phyloP scores from a whole-genome alignment of 139 green algal genomes.

The Chlorella sp. region DNA sequence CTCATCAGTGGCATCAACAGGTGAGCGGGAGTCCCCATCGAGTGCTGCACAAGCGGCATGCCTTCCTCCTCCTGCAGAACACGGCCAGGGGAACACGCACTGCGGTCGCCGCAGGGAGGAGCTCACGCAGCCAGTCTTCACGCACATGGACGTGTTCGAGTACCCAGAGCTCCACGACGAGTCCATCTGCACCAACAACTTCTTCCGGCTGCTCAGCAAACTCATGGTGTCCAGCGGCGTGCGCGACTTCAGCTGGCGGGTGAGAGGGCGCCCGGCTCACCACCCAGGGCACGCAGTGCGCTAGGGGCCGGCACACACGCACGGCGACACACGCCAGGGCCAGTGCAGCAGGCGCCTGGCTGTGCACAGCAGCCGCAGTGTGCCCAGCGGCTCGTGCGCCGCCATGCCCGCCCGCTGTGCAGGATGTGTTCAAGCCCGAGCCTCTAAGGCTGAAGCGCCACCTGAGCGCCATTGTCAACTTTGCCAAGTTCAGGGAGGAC shows the following conservation, averaged over 20 bases:
- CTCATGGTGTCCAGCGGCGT: constrained; percentile 72
- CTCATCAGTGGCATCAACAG: constrained; percentile 65
- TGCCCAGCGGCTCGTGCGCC: too few relatives aligned
- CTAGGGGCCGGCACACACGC: neutral
- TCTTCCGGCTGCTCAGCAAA: constrained; percentile 53
- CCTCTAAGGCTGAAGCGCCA: constrained; percentile 58
- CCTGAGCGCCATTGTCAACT: constrained; percentile 91
- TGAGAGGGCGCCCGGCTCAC: constrained; percentile 3
- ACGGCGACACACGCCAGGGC: too few relatives aligned
- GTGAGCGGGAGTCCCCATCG: constrained; percentile 23
- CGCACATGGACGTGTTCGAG: constrained; percentile 77
- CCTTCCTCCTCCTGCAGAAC: neutral
- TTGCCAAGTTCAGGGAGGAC: constrained; percentile 91
- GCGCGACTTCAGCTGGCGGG: constrained; percentile 68
- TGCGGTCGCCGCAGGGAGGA: constrained; percentile 60
- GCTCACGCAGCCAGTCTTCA: constrained; percentile 80
- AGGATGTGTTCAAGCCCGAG: constrained; percentile 91
- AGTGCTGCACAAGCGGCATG: neutral
- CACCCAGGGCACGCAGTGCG: neutral
- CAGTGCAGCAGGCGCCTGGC: too few relatives aligned
- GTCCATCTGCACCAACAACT: constrained; percentile 73
- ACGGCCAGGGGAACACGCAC: too few relatives aligned
- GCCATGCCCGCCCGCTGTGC: constrained; percentile 15
- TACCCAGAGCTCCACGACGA: constrained; percentile 93
- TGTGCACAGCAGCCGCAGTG: too few relatives aligned